Evolutionary conservation across 2,329 filamentous ascomycete genomes (phyloP).

Genomic region (Cladosporium sp.): DNA sequence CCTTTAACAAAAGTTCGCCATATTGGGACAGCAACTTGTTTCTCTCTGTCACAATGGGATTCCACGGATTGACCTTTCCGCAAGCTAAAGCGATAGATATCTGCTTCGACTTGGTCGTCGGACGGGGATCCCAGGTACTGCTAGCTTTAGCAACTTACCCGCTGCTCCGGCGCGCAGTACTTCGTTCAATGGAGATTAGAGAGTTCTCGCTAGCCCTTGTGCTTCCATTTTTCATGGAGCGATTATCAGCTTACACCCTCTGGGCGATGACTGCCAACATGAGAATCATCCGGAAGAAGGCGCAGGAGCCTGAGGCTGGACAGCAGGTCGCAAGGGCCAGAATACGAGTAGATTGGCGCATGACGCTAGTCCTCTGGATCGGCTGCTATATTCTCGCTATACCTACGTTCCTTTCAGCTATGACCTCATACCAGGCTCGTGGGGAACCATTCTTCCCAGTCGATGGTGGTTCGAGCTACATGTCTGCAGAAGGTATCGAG

Average conservation of each 20-base stretch:
- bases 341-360: background rate
- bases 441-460: background rate
- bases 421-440: conserved; percentile 1
- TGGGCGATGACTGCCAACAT: conserved; percentile 1
- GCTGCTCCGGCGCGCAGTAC: background rate
- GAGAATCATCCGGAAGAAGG: background rate
- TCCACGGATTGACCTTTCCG: conserved; percentile 3
- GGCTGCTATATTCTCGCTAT: conserved; percentile 1
- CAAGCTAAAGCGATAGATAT: background rate
- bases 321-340: background rate
- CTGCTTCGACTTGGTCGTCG: background rate
- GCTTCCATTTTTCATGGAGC: conserved; percentile 1
- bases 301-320: background rate
- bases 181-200: conserved; percentile 7
- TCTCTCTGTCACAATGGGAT: conserved; percentile 22
- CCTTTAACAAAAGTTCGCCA: background rate
- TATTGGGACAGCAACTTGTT: conserved; percentile 20
- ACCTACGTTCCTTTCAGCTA: background rate
- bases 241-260: background rate
- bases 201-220: background rate
- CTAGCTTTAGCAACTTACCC: background rate
- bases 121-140: background rate
- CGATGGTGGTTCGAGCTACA: background rate
- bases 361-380: background rate
- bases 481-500: background rate